Base-by-base conservation (phyloP, 2,329 filamentous ascomycete genomes). In the Parascedosporium putredinis region DNA sequence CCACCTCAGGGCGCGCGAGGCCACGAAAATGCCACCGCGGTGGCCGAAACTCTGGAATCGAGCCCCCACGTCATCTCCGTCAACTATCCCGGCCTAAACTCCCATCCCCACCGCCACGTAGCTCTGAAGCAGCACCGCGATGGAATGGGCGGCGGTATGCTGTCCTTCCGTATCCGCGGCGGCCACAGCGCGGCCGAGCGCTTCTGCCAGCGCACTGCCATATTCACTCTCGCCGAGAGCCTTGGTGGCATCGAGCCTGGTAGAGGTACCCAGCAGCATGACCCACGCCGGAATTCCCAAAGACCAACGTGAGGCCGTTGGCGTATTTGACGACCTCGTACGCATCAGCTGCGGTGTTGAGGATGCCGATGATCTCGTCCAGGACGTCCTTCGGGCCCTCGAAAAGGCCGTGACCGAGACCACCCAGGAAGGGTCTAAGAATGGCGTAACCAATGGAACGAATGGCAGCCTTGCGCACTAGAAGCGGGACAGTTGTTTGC, bases 131-230 rank as follows among this genome's bases (percentile, higher is more conserved):
- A 98, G 72, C 93, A 98, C 72, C 86, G 93, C 57, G 78, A 94
- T 59, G 93, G 86, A 54, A 84, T 97, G 78, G 93, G 93, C 53
- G 93, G 93, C 58, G 93, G 93, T 54, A 98, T 98, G 93, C 81
- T 98, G 40, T 91, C 86, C 52, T 98, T 98, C 82, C 85, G 93
- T 56, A 87, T 98, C 66, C 79, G 81, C 56, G 93, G 91, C 51
- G 93, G 93, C 31, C 79, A 88, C 61, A 76, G 76, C 43, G 91
- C 91, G 1, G 93, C 93, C 12, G 86, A 94, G 69, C 79, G 83
- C 48, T 98, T 98, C 79, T 97, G 93, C 76, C 83, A 93, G 67
- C 71, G 78, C 52, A 96, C 90, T 40, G 81, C 81, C 61, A 82
- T 98, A 65, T 97, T 95, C 70, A 95, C 89, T 1, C 76, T 98